These are phyloP conservation scores for Psilocybe mexicana DNA, from an alignment of 1,284 basidiomycete species.

Conservation along the genomic window DNA sequence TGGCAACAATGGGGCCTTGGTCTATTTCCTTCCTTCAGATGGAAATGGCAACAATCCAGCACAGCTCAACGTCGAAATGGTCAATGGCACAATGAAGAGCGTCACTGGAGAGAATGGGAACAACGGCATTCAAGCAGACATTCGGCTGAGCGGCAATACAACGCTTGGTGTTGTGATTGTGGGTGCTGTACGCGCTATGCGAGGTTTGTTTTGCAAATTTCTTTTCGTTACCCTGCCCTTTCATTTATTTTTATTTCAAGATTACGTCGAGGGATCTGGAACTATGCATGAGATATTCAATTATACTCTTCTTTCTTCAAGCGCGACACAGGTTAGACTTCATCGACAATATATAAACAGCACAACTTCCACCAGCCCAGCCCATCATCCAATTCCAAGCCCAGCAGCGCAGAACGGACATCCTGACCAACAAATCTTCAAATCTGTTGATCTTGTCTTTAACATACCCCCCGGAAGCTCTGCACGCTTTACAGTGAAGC, in stretches of 20 bases:
- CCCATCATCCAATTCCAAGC: background rate
- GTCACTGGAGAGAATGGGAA: conserved; percentile 20
- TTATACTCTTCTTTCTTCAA: conserved; percentile 24
- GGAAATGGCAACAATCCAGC: background rate
- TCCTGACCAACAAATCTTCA: conserved; percentile 15
- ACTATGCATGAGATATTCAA: conserved; percentile 32
- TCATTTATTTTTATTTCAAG: conserved; percentile 12
- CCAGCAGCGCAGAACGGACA: background rate
- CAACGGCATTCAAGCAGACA: conserved; percentile 25
- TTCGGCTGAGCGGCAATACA: conserved; percentile 23
- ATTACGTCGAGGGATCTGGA: conserved; percentile 31
- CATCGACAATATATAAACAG: conserved; percentile 28
- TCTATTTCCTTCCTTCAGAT: conserved; percentile 24
- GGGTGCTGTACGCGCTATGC: conserved; percentile 28
- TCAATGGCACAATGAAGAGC: conserved; percentile 26
- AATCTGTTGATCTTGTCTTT: conserved; percentile 25
- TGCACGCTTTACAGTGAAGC: conserved; percentile 22
- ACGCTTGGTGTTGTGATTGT: conserved; percentile 29
- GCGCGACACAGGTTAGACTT: conserved; percentile 23
- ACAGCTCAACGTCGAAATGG: conserved; percentile 18
- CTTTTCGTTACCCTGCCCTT: background rate
- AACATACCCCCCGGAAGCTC: conserved; percentile 24
- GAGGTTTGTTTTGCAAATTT: conserved; percentile 19
- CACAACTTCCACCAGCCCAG: conserved; percentile 13
- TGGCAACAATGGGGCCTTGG: conserved; percentile 27